These are phyloP conservation scores for Penicillium longicatenatum DNA, from an alignment of 495 filamentous ascomycete genomes.

Conservation along the genomic window DNA sequence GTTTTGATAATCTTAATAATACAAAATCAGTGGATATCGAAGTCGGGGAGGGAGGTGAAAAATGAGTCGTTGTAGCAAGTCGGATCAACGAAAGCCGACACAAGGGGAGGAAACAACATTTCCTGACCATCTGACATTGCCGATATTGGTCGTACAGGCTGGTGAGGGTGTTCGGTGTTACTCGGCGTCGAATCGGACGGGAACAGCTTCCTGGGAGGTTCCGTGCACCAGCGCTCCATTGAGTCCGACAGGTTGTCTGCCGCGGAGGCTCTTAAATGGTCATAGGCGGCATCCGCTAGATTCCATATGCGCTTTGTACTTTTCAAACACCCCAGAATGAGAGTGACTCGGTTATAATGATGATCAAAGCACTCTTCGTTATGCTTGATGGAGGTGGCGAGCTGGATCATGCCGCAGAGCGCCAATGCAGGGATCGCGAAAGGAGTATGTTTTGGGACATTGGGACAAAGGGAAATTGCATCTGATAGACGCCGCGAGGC, in stretches of 20 bases:
- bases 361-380: slow-evolving; percentile 44
- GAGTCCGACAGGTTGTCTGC: slow-evolving; percentile 36
- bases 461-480: slow-evolving; percentile 40
- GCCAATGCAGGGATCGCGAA: slow-evolving; percentile 36
- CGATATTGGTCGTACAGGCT: slow-evolving; percentile 15
- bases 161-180: slow-evolving; percentile 22
- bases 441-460: slow-evolving; percentile 40
- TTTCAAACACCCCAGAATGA: slow-evolving; percentile 44
- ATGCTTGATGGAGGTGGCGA: slow-evolving; percentile 38
- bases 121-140: slow-evolving; percentile 30
- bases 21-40: slow-evolving; percentile 25
- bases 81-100: slow-evolving; percentile 35
- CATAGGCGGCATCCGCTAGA: slow-evolving; percentile 33
- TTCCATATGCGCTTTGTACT: slow-evolving; percentile 37
- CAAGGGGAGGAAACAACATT: slow-evolving; percentile 30
- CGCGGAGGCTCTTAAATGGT: slow-evolving; percentile 32
- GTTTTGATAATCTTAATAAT: neutral
- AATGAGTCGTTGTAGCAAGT: slow-evolving; percentile 39
- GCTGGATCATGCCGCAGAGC: slow-evolving; percentile 43
- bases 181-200: slow-evolving; percentile 24
- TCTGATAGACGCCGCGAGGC: slow-evolving; percentile 43
- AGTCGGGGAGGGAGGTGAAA: slow-evolving; percentile 32
- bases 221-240: slow-evolving; percentile 36
- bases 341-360: slow-evolving; percentile 43
- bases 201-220: slow-evolving; percentile 29